These are phyloP conservation scores for Coriaria nepalensis DNA, from an alignment of 306 rosid species.

Conservation along the genomic window DNA sequence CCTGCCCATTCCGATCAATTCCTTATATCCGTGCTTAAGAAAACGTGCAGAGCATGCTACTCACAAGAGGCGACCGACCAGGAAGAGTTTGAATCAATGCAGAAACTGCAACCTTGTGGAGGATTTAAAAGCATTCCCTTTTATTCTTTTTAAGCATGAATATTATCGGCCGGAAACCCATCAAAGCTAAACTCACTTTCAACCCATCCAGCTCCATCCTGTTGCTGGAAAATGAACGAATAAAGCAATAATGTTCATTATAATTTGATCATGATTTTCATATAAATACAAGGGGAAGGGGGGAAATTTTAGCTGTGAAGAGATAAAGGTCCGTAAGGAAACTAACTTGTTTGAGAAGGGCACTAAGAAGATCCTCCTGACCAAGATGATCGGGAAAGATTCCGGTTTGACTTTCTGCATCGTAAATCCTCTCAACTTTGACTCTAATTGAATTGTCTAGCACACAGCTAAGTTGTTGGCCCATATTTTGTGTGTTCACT, in stretches of 20 bases:
- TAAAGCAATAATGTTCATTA: background rate
- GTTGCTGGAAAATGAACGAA: constrained; percentile 55
- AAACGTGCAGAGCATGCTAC: background rate
- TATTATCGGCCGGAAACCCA: constrained; percentile 72
- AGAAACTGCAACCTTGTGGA: constrained; percentile 23
- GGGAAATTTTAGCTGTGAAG: constrained; percentile 1
- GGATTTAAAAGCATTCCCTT: constrained; percentile 1
- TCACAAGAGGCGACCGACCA: constrained; percentile 4
- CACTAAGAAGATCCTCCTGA: constrained; percentile 91
- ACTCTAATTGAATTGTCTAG: constrained; percentile 24
- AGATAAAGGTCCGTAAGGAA: background rate
- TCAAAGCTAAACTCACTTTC: constrained; percentile 72
- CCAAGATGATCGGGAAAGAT: constrained; percentile 62
- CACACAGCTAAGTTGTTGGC: constrained; percentile 31
- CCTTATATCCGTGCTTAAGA: too few species aligned
- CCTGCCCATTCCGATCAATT: too few species aligned
- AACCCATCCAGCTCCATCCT: constrained; percentile 44
- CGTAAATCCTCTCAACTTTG: constrained; percentile 56
- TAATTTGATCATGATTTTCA: background rate
- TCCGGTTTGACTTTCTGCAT: constrained; percentile 34
- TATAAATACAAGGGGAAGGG: background rate
- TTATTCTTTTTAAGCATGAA: constrained; percentile 50
- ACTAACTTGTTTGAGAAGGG: constrained; percentile 78
- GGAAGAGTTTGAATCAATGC: constrained; percentile 9
- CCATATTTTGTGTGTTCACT: constrained; percentile 31